Evolutionary conservation across 768 basidiomycete genomes (phyloP).

Genomic region (Macrolepiota dolichaula): DNA sequence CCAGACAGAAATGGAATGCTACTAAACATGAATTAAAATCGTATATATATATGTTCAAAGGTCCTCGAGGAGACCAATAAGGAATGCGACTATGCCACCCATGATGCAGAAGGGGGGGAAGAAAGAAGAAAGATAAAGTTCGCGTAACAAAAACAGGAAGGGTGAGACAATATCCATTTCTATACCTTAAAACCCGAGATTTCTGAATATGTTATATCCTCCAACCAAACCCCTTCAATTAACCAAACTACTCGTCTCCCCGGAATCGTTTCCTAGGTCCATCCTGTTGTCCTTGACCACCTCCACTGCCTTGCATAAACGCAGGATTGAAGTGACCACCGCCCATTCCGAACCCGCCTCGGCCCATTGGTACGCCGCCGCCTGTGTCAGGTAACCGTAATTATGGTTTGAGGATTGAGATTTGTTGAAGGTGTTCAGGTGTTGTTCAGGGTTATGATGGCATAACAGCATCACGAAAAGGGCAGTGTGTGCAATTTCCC

Average conservation of each 20-base stretch:
- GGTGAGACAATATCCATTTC: too few relatives aligned
- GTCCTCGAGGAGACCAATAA: neutral
- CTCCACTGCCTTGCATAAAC: constrained; percentile 53
- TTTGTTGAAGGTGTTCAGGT: neutral
- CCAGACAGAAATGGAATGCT: too few relatives aligned
- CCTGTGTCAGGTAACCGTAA: neutral
- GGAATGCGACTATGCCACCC: neutral
- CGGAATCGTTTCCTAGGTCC: constrained; percentile 56
- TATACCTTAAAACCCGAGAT: neutral
- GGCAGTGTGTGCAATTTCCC: constrained; percentile 2
- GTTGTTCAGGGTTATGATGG: neutral
- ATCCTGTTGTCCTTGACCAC: constrained; percentile 31
- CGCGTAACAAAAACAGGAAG: too few relatives aligned
- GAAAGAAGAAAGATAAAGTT: neutral
- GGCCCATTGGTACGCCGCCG: constrained; percentile 47
- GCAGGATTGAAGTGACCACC: constrained; percentile 78
- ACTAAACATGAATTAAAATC: neutral
- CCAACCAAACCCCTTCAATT: neutral
- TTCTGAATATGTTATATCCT: neutral
- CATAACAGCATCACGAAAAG: neutral
- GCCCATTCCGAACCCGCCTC: constrained; percentile 38
- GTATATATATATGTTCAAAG: neutral
- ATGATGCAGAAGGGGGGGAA: neutral
- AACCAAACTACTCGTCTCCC: constrained; percentile 38
- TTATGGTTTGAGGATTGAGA: constrained; percentile 25